A percentile compares a stretch with the other conserved stretches of the same genome.
These are phyloP conservation scores for Phytophthora pinifolia DNA, from an alignment of 352 stramenopile species.

Conservation along the genomic window DNA sequence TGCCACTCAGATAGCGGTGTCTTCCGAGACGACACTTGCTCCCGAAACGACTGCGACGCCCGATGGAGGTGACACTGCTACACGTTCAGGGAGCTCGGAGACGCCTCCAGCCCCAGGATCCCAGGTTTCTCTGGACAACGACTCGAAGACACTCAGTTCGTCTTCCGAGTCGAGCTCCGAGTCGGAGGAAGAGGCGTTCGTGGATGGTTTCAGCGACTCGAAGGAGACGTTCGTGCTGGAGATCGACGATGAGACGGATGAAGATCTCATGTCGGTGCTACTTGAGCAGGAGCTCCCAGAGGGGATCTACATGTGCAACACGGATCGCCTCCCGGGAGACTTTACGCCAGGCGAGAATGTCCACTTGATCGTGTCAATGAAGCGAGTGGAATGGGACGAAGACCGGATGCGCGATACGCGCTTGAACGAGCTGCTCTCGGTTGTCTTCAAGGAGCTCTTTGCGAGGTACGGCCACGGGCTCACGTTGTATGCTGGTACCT, in stretches of 20 bases:
- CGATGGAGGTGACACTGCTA: constrained; percentile 6
- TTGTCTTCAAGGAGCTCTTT: constrained; percentile 87
- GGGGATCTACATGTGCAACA: constrained; percentile 88
- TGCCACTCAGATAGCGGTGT: constrained; percentile 1
- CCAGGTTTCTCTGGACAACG: constrained; percentile 38
- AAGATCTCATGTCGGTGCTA: constrained; percentile 91
- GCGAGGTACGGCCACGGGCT: constrained; percentile 48
- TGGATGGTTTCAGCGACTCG: constrained; percentile 77
- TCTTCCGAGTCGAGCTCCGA: constrained; percentile 80
- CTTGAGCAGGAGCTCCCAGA: constrained; percentile 86
- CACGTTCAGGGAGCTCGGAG: neutral
- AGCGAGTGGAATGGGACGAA: constrained; percentile 87
- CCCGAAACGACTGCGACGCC: constrained; percentile 13
- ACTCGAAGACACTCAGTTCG: constrained; percentile 62
- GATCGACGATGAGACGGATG: constrained; percentile 92
- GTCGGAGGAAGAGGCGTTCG: constrained; percentile 82
- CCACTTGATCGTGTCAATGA: constrained; percentile 87
- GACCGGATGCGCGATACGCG: constrained; percentile 85
- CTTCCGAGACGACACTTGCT: constrained; percentile 21
- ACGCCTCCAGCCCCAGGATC: constrained; percentile 19
- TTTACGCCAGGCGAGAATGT: constrained; percentile 75
- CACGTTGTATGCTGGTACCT: constrained; percentile 2
- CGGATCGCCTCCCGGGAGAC: constrained; percentile 73
- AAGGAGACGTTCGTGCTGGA: constrained; percentile 90
- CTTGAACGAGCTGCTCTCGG: constrained; percentile 79